A percentile compares a stretch with the other conserved stretches of the same genome.
phyloP scores from a whole-genome alignment of 768 basidiomycete species.

The Omphalotus guepiniiformis region DNA sequence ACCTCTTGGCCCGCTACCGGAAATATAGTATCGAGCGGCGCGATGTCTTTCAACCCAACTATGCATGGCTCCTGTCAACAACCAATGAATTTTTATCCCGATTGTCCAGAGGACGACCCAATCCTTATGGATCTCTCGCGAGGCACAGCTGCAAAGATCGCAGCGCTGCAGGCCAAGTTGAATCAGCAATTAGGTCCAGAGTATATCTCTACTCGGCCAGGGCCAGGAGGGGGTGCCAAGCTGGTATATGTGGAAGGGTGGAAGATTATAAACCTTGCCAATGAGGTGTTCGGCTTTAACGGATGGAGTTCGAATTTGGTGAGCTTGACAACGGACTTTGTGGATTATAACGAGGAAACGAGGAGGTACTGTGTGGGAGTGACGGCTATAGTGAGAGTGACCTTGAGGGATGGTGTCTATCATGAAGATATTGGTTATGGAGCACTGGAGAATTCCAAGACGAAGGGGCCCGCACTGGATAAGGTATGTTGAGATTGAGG shows the following conservation, averaged over 20 bases:
- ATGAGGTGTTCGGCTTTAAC: constrained; percentile 98
- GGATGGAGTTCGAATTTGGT: constrained; percentile 88
- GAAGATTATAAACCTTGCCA: constrained; percentile 97
- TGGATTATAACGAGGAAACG: constrained; percentile 70
- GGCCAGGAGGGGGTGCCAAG: constrained; percentile 82
- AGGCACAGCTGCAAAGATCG: constrained; percentile 63
- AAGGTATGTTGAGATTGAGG: constrained; percentile 57
- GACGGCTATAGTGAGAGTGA: constrained; percentile 83
- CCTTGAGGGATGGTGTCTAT: constrained; percentile 78
- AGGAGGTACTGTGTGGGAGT: constrained; percentile 68
- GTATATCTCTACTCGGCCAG: constrained; percentile 83
- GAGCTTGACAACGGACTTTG: constrained; percentile 70
- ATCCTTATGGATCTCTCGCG: constrained; percentile 46
- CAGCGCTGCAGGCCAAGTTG: constrained; percentile 73
- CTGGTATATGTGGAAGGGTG: constrained; percentile 95
- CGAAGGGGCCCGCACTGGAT: constrained; percentile 83
- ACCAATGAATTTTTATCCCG: constrained; percentile 14
- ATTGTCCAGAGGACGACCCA: constrained; percentile 1
- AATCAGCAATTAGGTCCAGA: constrained; percentile 91
- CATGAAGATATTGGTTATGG: constrained; percentile 98
- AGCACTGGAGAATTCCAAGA: constrained; percentile 75
- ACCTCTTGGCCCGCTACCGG: not conserved
- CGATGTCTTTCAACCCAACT: constrained; percentile 56
- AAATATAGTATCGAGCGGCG: constrained; percentile 42
- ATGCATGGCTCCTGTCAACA: constrained; percentile 51